Evolutionary conservation across 2,329 filamentous ascomycete genomes (phyloP).

Genomic region (Aureobasidium sp.): DNA sequence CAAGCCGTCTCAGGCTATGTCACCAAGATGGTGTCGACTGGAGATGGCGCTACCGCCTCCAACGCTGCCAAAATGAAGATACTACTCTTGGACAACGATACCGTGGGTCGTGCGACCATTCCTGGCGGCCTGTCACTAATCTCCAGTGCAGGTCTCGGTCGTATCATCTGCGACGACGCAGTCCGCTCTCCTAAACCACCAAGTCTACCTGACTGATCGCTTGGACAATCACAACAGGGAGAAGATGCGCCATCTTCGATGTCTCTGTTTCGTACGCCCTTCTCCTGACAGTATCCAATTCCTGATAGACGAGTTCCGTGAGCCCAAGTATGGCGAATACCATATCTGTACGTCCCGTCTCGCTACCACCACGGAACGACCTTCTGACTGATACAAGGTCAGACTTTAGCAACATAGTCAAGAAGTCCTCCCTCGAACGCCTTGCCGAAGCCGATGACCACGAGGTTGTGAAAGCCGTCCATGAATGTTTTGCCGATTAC

Average conservation of each 20-base stretch:
- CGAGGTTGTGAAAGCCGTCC: constrained; percentile 87
- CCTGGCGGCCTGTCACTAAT: constrained; percentile 18
- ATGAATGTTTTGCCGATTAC: constrained; percentile 96
- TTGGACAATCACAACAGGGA: constrained; percentile 84
- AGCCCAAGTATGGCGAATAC: constrained; percentile 97
- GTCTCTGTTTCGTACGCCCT: constrained; percentile 85
- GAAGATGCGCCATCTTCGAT: constrained; percentile 96
- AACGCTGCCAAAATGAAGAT: constrained; percentile 96
- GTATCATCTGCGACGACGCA: constrained; percentile 94
- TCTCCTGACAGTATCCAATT: constrained; percentile 88
- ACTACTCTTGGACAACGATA: constrained; percentile 85
- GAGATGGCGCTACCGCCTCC: constrained; percentile 55
- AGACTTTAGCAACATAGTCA: constrained; percentile 94
- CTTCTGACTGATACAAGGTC: constrained; percentile 28
- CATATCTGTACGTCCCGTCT: constrained; percentile 56
- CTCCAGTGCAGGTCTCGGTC: constrained; percentile 60
- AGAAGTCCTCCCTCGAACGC: constrained; percentile 90
- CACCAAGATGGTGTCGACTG: constrained; percentile 85
- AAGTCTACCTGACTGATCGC: constrained; percentile 95
- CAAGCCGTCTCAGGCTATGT: constrained; percentile 92
- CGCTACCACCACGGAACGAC: constrained; percentile 15
- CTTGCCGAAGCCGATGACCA: constrained; percentile 95
- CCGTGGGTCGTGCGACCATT: constrained; percentile 46
- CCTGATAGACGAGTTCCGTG: constrained; percentile 88
- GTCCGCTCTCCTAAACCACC: constrained; percentile 87